These are phyloP conservation scores for Globisporangium radiosum DNA, from an alignment of 352 stramenopile species.

Conservation along the genomic window DNA sequence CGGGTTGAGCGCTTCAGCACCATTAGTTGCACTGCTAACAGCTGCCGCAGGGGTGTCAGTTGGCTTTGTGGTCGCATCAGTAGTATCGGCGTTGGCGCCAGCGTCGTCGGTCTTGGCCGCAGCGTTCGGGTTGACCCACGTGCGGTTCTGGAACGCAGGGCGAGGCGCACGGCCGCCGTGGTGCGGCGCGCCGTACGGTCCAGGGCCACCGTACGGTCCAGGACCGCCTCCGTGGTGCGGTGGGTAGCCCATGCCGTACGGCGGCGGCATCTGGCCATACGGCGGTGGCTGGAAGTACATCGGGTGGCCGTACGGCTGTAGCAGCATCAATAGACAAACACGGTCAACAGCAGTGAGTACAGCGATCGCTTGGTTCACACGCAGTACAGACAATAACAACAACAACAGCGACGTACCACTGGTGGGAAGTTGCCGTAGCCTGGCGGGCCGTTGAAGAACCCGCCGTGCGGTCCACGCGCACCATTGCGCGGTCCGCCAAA, in stretches of 20 bases:
- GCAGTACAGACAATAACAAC: background rate
- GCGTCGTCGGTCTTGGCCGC: slow-evolving; percentile 42
- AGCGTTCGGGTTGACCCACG: slow-evolving; percentile 80
- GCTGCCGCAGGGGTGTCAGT: background rate
- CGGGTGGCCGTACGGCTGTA: slow-evolving; percentile 53
- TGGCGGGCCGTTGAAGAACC: slow-evolving; percentile 50
- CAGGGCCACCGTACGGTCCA: slow-evolving; percentile 12
- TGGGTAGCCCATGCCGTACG: slow-evolving; percentile 69
- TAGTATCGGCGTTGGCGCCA: slow-evolving; percentile 12
- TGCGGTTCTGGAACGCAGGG: slow-evolving; percentile 72
- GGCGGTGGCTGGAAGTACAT: slow-evolving; percentile 71
- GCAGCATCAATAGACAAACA: slow-evolving; percentile 3
- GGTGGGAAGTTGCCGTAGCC: slow-evolving; percentile 54
- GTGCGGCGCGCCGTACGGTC: slow-evolving; percentile 4
- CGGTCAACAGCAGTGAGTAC: background rate
- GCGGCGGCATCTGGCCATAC: slow-evolving; percentile 55
- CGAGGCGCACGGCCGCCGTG: slow-evolving; percentile 29
- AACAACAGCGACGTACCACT: slow-evolving; percentile 28
- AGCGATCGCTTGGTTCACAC: background rate
- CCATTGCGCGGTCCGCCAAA: slow-evolving; percentile 14
- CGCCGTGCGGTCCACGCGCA: slow-evolving; percentile 19
- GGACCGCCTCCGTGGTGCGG: slow-evolving; percentile 27
- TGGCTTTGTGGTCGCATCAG: background rate
- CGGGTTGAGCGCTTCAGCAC: slow-evolving; percentile 19
- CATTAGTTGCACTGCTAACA: background rate